These are phyloP conservation scores for Serendipita sp. DNA, from an alignment of 768 basidiomycete genomes.

Conservation along the genomic window DNA sequence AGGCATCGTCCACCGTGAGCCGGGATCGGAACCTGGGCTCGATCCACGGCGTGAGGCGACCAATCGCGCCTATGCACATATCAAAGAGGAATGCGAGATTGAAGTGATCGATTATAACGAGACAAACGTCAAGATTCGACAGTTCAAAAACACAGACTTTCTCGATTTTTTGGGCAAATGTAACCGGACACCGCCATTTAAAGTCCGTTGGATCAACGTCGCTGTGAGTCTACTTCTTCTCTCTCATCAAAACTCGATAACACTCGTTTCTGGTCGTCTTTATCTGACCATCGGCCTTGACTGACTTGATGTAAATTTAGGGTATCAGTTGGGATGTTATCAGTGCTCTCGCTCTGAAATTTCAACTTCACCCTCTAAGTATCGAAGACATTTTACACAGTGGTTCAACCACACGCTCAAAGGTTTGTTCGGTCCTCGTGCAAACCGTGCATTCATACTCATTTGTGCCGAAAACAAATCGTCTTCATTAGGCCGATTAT, in stretches of 20 bases:
- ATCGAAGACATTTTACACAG: constrained; percentile 17
- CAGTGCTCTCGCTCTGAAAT: constrained; percentile 47
- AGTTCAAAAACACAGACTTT: constrained; percentile 47
- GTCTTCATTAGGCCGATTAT: constrained; percentile 38
- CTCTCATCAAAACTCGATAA: too few species aligned
- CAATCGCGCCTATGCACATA: constrained; percentile 37
- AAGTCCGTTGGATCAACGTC: constrained; percentile 61
- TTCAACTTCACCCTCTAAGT: constrained; percentile 20
- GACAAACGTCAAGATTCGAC: constrained; percentile 34
- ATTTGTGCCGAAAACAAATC: not conserved
- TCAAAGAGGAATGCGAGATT: constrained; percentile 46
- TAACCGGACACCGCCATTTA: constrained; percentile 40
- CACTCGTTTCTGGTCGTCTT: too few species aligned
- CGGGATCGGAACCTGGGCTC: constrained; percentile 58
- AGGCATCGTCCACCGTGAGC: not conserved
- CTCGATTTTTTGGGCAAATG: constrained; percentile 35
- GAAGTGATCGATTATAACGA: constrained; percentile 53
- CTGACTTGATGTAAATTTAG: too few species aligned
- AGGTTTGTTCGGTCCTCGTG: constrained; percentile 13
- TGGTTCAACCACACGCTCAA: constrained; percentile 12
- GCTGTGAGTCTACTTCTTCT: constrained; percentile 14
- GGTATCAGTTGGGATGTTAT: constrained; percentile 60
- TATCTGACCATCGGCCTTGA: too few species aligned
- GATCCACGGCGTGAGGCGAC: constrained; percentile 49
- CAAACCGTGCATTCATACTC: not conserved